Base-by-base conservation (phyloP, 2,329 filamentous ascomycete species). In the Talaromyces sp. region DNA sequence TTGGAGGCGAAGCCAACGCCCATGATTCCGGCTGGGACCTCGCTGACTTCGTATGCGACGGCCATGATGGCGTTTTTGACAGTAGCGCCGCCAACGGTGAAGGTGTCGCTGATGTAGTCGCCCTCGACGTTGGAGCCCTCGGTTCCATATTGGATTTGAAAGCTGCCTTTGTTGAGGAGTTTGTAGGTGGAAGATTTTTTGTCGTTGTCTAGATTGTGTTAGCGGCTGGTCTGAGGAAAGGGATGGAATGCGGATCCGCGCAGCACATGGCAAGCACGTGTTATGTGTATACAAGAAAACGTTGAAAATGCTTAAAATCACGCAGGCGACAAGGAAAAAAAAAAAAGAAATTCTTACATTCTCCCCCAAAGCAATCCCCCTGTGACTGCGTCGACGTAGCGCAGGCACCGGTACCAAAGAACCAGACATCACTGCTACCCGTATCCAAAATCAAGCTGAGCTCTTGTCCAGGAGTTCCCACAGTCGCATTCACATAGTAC, bases 361-460 rank as follows among this genome's bases (percentile, higher is more conserved):
- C 47, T 36, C 62, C 62, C 16, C 62, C 62, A 10, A 59, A 31
- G 31, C 63, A 64, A 16, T 62, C 36, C 23, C 23, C 23, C 40
- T 44, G 57, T 16, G 57, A n/a, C 58, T 56, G 54, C 4, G 60
- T 60, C 16, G 27, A 36, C 28, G 33, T 4, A 27, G 58, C 53
- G 60, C 62, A 64, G 9, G 62, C 62, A 9, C 59, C 33, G 3
- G 52, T 10, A 1, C 62, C 62, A 34, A 64, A 64, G 12, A 64
- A 83, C 87, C 87, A 89, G 27, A 89, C 76, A 69, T 90, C 87
- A 67, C 85, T 88, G 74, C 86, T 89, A 56, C 87, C 87, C 5
- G 87, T 90, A 72, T 90, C 87, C 59, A 90, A 71, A 66, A 88
- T 85, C 63, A 89, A 76, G 18, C 81, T 79, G 51, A 89, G 67